A percentile compares a stretch with the other conserved stretches of the same genome.
Conservation (phyloP, 371 early-diverging fungal species). For the Syncephalastrum sp. region DNA sequence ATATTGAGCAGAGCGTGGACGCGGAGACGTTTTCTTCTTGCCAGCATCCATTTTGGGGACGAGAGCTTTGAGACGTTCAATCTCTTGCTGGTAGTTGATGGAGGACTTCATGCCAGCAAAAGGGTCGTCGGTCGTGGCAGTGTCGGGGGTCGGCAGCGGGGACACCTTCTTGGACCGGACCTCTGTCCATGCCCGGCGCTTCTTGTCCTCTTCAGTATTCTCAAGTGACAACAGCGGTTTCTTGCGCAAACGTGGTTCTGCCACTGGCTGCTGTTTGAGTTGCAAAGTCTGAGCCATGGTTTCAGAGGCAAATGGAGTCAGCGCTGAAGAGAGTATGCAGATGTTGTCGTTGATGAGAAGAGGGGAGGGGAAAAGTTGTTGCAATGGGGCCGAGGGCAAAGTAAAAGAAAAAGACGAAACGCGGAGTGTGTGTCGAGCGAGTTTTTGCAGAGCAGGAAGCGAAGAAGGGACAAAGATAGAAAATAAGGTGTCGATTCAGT, state of each 20-base stretch:
- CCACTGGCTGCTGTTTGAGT: background rate
- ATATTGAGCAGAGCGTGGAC: conserved; percentile 3
- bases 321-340: no score
- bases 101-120: conserved; percentile 51
- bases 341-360: no score
- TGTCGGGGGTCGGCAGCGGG: conserved; percentile 15
- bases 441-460: no score
- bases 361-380: no score
- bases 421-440: no score
- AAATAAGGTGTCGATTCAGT: no score
- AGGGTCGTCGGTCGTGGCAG: conserved; percentile 24
- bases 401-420: no score
- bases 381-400: no score
- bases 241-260: background rate
- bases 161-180: background rate
- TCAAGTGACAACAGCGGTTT: background rate
- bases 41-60: conserved; percentile 35
- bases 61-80: conserved; percentile 44
- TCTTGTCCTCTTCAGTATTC: conserved; percentile 1
- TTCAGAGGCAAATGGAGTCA: no score
- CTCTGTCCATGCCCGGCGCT: no score
- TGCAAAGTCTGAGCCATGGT: no score
- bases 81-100: conserved; percentile 45
- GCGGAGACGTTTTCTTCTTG: conserved; percentile 9
- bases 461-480: no score